Evolutionary conservation across 306 rosid species (phyloP).

Genomic region (Cucumis melo): DNA sequence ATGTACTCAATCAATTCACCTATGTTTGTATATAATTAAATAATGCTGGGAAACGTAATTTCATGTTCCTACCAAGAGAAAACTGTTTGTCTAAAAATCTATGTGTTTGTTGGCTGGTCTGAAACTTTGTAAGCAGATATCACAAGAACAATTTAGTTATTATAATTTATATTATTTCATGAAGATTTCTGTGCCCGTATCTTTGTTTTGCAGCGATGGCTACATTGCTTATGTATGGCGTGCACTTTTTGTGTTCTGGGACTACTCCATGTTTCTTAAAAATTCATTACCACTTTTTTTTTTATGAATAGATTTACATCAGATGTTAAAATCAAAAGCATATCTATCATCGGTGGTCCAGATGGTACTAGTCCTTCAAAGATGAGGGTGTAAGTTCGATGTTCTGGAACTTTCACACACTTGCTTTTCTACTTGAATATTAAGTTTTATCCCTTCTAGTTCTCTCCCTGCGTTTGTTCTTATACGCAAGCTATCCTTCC

Average conservation of each 20-base stretch:
- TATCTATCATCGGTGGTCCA: conserved; percentile 72
- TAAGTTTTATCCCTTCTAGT: background rate
- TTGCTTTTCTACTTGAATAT: background rate
- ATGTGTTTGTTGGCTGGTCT: background rate
- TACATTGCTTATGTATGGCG: background rate
- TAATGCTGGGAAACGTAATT: background rate
- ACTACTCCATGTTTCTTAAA: background rate
- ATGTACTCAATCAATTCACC: background rate
- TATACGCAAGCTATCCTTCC: background rate
- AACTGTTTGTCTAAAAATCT: background rate
- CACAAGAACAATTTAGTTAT: background rate
- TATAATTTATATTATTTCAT: background rate
- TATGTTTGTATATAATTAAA: background rate
- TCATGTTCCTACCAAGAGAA: background rate
- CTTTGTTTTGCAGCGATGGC: background rate
- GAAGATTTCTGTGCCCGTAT: background rate
- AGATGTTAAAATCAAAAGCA: conserved; percentile 93
- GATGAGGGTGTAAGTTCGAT: conserved; percentile 74
- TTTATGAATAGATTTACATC: conserved; percentile 60
- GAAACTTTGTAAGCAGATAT: background rate
- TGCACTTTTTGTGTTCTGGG: background rate
- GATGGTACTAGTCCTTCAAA: conserved; percentile 86
- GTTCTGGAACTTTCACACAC: background rate
- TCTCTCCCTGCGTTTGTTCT: background rate
- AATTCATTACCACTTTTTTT: background rate